Percentiles rank a stretch among this genome's conserved stretches.
Conservation (phyloP, 345 rosid species). For the Pugionium cornutum region DNA sequence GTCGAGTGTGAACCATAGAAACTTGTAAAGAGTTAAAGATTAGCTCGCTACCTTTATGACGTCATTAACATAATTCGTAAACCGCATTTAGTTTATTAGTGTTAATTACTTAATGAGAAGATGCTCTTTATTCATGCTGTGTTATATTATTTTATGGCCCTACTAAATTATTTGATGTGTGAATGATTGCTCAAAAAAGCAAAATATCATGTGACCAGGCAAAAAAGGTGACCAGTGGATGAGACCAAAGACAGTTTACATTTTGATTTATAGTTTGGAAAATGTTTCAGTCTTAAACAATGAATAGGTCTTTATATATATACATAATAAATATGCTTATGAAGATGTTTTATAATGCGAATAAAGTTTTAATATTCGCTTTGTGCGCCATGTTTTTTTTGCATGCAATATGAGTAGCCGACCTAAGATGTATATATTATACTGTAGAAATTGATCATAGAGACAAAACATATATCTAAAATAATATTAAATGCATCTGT, state of each 20-base stretch:
- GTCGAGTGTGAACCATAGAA: constrained; percentile 37
- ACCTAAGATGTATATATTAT: constrained; percentile 32
- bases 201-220: constrained; percentile 25
- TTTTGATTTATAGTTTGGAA: not conserved
- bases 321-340: not conserved
- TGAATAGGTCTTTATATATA: not conserved
- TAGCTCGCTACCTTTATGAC: constrained; percentile 3
- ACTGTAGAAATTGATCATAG: constrained; percentile 11
- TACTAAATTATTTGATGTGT: constrained; percentile 38
- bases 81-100: not conserved
- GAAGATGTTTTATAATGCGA: not conserved
- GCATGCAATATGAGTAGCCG: constrained; percentile 26
- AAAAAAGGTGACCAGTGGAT: constrained; percentile 14
- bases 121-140: constrained; percentile 28
- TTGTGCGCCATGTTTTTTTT: constrained; percentile 5
- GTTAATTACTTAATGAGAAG: constrained; percentile 6
- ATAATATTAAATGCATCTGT: not conserved
- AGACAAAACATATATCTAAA: constrained; percentile 20
- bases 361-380: not conserved
- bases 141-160: constrained; percentile 27
- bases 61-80: constrained; percentile 22
- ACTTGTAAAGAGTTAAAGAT: constrained; percentile 17
- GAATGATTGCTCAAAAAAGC: constrained; percentile 37
- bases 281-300: not conserved
- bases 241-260: constrained; percentile 12